Evolutionary conservation across 257 asterid genomes (phyloP).

Genomic region (Jasminum sambac): DNA sequence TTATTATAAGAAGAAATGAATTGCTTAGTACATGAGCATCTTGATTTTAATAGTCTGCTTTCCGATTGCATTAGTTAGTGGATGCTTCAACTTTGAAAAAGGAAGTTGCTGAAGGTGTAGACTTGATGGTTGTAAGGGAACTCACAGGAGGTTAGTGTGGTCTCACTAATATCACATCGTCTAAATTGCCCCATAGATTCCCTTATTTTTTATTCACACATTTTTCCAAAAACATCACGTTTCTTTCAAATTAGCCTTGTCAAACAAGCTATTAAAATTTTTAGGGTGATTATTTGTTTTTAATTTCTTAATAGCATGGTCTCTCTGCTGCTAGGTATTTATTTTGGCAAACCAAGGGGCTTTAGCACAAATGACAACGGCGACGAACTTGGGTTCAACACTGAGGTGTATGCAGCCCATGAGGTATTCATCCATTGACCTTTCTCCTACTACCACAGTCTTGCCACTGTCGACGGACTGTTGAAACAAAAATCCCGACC

Average conservation of each 20-base stretch:
- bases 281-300: not conserved
- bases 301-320: conserved; percentile 1
- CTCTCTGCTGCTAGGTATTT: conserved; percentile 58
- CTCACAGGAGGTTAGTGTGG: conserved; percentile 86
- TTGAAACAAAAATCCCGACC: not conserved
- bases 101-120: conserved; percentile 98
- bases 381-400: conserved; percentile 88
- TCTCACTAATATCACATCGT: conserved; percentile 4
- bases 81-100: conserved; percentile 94
- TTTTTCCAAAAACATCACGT: no score
- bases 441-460: conserved; percentile 14
- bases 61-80: conserved; percentile 59
- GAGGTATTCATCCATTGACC: conserved; percentile 56
- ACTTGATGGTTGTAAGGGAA: conserved; percentile 97
- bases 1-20: not conserved
- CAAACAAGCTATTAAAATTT: no score
- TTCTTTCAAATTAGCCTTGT: no score
- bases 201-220: no score
- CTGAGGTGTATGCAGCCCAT: conserved; percentile 79
- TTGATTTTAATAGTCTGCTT: conserved; percentile 13
- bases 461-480: not conserved
- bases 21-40: not conserved
- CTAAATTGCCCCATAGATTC: no score
- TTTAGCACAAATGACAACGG: conserved; percentile 72
- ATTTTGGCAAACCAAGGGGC: conserved; percentile 98